Percentiles rank a stretch among this genome's conserved stretches.
These are phyloP conservation scores for Trichoderma endophyticum DNA, from an alignment of 2,329 filamentous ascomycete genomes.

Conservation along the genomic window DNA sequence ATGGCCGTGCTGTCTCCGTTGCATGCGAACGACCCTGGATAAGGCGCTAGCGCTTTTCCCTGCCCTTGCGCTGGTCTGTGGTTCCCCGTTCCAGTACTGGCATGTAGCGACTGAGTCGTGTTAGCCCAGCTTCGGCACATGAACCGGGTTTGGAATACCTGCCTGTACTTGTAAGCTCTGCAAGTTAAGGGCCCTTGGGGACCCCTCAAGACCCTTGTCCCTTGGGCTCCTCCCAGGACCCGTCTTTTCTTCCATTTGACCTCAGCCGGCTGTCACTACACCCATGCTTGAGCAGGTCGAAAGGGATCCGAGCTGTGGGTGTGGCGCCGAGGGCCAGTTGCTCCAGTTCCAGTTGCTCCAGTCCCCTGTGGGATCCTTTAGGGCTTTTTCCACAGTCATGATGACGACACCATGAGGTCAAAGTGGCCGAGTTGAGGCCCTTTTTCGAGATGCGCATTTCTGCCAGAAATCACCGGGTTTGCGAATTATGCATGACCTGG, in stretches of 20 bases:
- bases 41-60: constrained; percentile 24
- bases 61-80: constrained; percentile 3
- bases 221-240: neutral
- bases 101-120: neutral
- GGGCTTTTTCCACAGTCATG: neutral
- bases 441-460: constrained; percentile 5
- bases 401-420: constrained; percentile 17
- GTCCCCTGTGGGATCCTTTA: neutral
- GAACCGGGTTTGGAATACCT: neutral
- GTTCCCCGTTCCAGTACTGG: neutral
- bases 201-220: neutral
- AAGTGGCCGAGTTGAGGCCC: neutral
- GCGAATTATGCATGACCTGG: neutral
- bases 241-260: neutral
- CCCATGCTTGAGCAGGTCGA: neutral
- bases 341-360: neutral
- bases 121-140: neutral
- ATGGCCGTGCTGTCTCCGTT: constrained; percentile 21
- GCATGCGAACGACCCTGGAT: constrained; percentile 29
- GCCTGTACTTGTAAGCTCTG: neutral
- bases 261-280: constrained; percentile 11
- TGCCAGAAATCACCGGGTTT: constrained; percentile 4
- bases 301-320: neutral
- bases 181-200: neutral
- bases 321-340: neutral